Evolutionary conservation across 352 stramenopile species (phyloP).

Genomic region (Elongisporangium prolatum): DNA sequence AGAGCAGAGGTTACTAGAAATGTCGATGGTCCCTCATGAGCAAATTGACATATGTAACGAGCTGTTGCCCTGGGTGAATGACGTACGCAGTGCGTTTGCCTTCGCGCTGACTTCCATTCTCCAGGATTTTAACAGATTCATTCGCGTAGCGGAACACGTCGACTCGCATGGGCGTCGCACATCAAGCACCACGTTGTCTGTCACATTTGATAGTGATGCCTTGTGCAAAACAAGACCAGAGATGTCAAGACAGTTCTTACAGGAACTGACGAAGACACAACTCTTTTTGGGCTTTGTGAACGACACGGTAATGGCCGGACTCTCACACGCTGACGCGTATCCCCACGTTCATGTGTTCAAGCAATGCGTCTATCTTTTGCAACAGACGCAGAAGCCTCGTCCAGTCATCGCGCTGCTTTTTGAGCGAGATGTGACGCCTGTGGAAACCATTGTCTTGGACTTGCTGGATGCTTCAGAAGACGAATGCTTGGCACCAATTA

Average conservation of each 20-base stretch:
- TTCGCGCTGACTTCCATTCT: constrained; percentile 65
- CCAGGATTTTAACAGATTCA: constrained; percentile 41
- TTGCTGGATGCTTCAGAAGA: constrained; percentile 8
- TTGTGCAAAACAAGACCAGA: constrained; percentile 28
- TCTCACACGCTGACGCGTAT: constrained; percentile 25
- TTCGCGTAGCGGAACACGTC: constrained; percentile 30
- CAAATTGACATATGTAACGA: constrained; percentile 39
- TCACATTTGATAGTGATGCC: constrained; percentile 44
- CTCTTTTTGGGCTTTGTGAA: constrained; percentile 61
- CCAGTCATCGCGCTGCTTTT: constrained; percentile 48
- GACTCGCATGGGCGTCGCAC: constrained; percentile 24
- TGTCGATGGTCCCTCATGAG: constrained; percentile 46
- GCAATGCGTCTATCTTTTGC: constrained; percentile 52
- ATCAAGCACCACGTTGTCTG: constrained; percentile 38
- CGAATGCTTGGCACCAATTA: not conserved
- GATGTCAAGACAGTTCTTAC: constrained; percentile 18
- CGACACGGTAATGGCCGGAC: constrained; percentile 41
- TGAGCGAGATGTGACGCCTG: constrained; percentile 34
- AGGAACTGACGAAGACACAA: constrained; percentile 58
- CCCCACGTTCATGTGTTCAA: constrained; percentile 51
- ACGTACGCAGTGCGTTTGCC: constrained; percentile 51
- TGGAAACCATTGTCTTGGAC: constrained; percentile 30
- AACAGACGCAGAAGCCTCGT: constrained; percentile 27
- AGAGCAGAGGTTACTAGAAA: constrained; percentile 44
- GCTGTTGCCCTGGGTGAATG: constrained; percentile 55